Base-by-base conservation (phyloP, 768 basidiomycete genomes). In the Kwoniella mangroviensis region DNA sequence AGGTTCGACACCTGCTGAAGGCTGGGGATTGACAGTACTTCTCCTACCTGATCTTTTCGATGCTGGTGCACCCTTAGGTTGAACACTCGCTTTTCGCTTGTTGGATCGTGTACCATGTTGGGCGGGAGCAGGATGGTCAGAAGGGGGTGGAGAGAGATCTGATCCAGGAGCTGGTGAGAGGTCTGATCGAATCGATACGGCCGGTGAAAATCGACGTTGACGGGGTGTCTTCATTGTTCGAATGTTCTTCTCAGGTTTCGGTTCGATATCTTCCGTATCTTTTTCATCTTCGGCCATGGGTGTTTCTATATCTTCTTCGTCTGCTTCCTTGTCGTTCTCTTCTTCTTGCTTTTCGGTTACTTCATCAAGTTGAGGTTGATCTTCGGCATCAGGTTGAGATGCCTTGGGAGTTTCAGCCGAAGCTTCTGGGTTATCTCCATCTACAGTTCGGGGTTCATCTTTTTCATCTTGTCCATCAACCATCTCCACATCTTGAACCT, bases 41-140 rank as follows among this genome's bases (percentile, higher is more conserved):
- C 67, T 59, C 59, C 67, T 69, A 41, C 67, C 68, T 26, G 56
- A 52, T 15, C 72, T 67, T 60, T 76, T 76, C 2, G 75, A 57
- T 22, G 67, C 42, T 22, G 74, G 71, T 9, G 60, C 67, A 13
- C 70, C 75, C n/a, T 58, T 54, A 21, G 69, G 73, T 68, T 57
- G 73, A 24, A 59, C 40, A 6, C 45, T 41, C 4, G 73, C 72
- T 67, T 78, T 78, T 9, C 76, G 70, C 56, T 78, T 78, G 45
- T 67, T 63, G 10, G 42, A 43, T 13, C 76, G 56, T 1, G 72
- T 67, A 15, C 66, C 57, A 40, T 26, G 68, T 68, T 13, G 62
- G 45, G 41, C 56, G 6, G 57, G 55, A 12, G 42, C 45, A 21
- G 63, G 51, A 21, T 34, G 51, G 22, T 69, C 67, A 1, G 72